Base-by-base conservation (phyloP, 2,329 filamentous ascomycete genomes). In the Dothistroma pini region DNA sequence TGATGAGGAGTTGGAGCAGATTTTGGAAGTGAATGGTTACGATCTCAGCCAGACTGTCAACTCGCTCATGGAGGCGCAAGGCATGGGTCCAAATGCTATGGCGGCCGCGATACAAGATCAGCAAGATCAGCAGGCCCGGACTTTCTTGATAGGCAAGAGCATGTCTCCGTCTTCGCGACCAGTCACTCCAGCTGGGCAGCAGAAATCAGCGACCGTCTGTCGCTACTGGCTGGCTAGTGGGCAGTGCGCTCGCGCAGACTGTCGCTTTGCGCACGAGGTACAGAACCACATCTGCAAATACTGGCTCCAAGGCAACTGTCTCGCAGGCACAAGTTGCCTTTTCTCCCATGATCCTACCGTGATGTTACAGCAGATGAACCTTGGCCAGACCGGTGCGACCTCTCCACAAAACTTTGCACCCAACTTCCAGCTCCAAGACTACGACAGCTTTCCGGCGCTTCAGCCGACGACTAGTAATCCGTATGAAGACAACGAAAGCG, bases 221-320 rank as follows among this genome's bases (percentile, higher is more conserved):
- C 96, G 96, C 77, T 99, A 97, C 76, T 97, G 92, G 81, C 81
- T 99, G 65, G 93, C 93, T 10, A 96, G 90, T 8, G 95, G 95
- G n/a, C 90, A 95, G 75, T 99, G 95, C 75, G 86, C 97, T 57
- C 87, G 95, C 61, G 93, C 93, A 62, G 95, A 99, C 76, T 99
- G 95, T 75, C 89, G 93, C 60, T 99, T 97, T 77, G 96, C 93
- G 68, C 95, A 99, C 76, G 93, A 99, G 75, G 84, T 96, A 50
- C 96, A 91, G 73, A 96, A 90, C 72, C 95, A 97, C 71, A 84
- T 99, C 64, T 99, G 95, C 93, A 97, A 97, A 91, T 97, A 97
- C 75, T 99, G 93, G 91, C 84, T 99, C 57, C 91, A 91, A 79
- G 95, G 95, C 1, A 97, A 93, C 71, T 99, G 95, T 74, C 83